Evolutionary conservation across 768 basidiomycete species (phyloP).

Genomic region (Psilocybe cubensis): DNA sequence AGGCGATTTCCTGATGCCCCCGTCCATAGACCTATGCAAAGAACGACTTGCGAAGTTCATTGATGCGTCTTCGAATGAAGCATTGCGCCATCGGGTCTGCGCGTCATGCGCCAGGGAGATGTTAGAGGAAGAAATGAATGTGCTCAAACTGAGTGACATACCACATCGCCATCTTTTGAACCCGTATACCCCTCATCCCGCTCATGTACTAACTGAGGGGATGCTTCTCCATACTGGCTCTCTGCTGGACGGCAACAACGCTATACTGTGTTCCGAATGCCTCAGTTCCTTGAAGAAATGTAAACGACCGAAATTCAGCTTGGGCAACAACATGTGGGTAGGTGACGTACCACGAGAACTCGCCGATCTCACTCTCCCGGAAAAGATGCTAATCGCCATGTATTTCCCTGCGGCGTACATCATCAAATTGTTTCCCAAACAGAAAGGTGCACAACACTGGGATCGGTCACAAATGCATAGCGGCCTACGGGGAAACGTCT

Average conservation of each 20-base stretch:
- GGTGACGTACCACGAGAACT: background rate
- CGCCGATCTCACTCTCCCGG: constrained; percentile 26
- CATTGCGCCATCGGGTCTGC: background rate
- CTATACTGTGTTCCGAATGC: constrained; percentile 3
- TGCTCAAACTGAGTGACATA: background rate
- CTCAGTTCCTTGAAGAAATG: background rate
- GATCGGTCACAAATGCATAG: constrained; percentile 16
- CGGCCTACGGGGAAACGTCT: constrained; percentile 27
- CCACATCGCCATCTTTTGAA: background rate
- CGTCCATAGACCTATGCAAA: background rate
- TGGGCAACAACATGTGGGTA: constrained; percentile 33
- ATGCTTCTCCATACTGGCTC: background rate
- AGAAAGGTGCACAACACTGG: constrained; percentile 9
- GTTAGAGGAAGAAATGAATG: background rate
- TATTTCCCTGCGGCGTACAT: constrained; percentile 31
- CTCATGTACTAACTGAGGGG: background rate
- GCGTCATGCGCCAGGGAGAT: constrained; percentile 2
- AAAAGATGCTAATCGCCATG: constrained; percentile 31
- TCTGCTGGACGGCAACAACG: background rate
- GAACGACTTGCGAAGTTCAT: constrained; percentile 1
- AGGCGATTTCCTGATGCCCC: constrained; percentile 5
- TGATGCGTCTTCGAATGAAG: background rate
- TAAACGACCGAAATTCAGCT: constrained; percentile 18
- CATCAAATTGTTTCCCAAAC: constrained; percentile 28
- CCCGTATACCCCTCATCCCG: background rate